Base-by-base conservation (phyloP, 2,329 filamentous ascomycete species). In the Knufia petricola region DNA sequence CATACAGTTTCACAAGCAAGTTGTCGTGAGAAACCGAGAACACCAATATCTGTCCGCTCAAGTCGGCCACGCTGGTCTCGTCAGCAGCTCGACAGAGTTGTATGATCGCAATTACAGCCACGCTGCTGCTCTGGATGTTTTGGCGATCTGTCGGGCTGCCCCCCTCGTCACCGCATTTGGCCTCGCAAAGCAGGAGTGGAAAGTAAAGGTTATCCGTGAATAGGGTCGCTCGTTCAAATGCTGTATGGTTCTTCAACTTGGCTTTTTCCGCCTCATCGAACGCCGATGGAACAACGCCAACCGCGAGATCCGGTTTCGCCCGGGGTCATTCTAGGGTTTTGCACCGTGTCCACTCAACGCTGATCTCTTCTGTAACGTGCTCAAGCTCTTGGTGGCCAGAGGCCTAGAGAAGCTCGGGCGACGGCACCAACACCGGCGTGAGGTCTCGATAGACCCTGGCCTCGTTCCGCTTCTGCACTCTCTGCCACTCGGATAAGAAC, bases 21-120 rank as follows among this genome's bases (percentile, higher is more conserved):
- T 48, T 40, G 20, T 39, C 28, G 23, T 48, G 36, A 12, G 36
- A 48, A 15, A 41, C 30, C 21, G 15, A n/a, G n/a, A n/a, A n/a
- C n/a, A n/a, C n/a, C n/a, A n/a, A n/a, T n/a, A n/a, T n/a, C n/a
- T n/a, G n/a, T 17, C 46, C 46, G 37, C 34, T 48, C 20, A 48
- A 17, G 4, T 41, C 21, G n/a, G 13, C 12, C 24, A 30, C 28
- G 13, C 42, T 15, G 3, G 17, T 31, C 21, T 48, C 37, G n/a
- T 40, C 36, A 9, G 17, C 20, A 31, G 28, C 46, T n/a, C 46
- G 34, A 45, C 28, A 19, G 10, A 42, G 39, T 17, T 42, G 39
- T 3, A 42, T 9, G 39, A 42, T 42, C 3, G 39, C 21, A 30
- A 26, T 17, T 13, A 42, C 39, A 24, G 39, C 39, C 4, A 42